A percentile compares a stretch with the other conserved stretches of the same genome.
Evolutionary conservation across 768 basidiomycete species (phyloP).

Genomic region (Naganishia onofrii): DNA sequence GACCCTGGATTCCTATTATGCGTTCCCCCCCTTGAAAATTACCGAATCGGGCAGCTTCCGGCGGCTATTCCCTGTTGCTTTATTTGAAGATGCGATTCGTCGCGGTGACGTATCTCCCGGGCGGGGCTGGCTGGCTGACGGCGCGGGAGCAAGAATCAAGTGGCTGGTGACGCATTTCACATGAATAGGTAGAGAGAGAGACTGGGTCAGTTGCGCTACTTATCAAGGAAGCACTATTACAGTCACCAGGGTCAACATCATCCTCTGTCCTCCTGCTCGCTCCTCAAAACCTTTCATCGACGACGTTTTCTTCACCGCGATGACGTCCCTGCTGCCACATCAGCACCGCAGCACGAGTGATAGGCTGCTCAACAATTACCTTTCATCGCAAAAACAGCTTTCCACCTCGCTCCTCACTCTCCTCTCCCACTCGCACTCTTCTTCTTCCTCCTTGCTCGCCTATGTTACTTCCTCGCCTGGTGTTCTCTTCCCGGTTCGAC

Average conservation of each 20-base stretch:
- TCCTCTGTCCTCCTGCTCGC: neutral
- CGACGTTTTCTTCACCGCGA: slow-evolving; percentile 22
- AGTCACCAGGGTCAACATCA: too few relatives aligned
- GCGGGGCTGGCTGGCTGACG: neutral
- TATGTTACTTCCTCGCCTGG: slow-evolving; percentile 52
- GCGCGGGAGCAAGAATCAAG: neutral
- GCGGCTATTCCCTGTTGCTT: too few relatives aligned
- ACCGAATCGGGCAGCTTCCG: neutral
- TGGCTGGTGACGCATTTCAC: neutral
- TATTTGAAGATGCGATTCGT: too few relatives aligned
- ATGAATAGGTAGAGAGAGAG: neutral
- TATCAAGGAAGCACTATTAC: too few relatives aligned
- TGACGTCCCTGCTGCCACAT: slow-evolving; percentile 48
- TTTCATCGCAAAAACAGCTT: slow-evolving; percentile 50
- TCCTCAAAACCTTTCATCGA: neutral
- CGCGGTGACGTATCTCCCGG: neutral
- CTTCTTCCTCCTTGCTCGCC: slow-evolving; percentile 51
- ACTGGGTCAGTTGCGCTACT: too few relatives aligned
- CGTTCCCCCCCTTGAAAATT: neutral
- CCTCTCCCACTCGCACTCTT: slow-evolving; percentile 51
- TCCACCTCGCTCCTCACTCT: slow-evolving; percentile 47
- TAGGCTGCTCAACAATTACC: slow-evolving; percentile 50
- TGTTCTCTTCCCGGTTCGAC: slow-evolving; percentile 44
- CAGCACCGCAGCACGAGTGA: slow-evolving; percentile 51
- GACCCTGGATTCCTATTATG: neutral